Conservation (phyloP, 2,329 filamentous ascomycete genomes). For the Trichoderma koningii region DNA sequence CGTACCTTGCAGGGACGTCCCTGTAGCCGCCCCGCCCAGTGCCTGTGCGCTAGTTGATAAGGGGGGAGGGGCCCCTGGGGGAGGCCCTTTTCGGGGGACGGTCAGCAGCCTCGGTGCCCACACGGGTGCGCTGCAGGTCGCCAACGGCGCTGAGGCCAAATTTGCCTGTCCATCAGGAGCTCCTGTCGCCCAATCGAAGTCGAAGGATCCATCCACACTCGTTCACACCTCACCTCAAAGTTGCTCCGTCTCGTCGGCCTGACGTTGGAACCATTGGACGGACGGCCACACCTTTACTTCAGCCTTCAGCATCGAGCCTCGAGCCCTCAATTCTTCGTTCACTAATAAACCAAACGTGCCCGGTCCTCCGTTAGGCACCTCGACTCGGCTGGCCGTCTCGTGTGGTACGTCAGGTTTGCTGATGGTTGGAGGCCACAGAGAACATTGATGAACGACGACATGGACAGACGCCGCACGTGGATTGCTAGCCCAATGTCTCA, state of each 20-base stretch:
- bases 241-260: slow-evolving; percentile 2
- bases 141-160: slow-evolving; percentile 24
- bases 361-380: slow-evolving; percentile 10
- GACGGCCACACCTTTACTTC: neutral
- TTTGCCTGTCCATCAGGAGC: neutral
- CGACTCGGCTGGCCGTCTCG: slow-evolving; percentile 3
- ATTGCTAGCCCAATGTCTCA: neutral
- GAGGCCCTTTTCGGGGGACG: slow-evolving; percentile 18
- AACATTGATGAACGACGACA: neutral
- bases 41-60: slow-evolving; percentile 15
- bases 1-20: slow-evolving; percentile 23
- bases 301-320: slow-evolving; percentile 14
- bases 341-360: neutral
- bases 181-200: neutral
- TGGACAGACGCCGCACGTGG: slow-evolving; percentile 9
- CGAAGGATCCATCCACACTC: slow-evolving; percentile 7
- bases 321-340: neutral
- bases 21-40: neutral
- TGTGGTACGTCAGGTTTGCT: neutral
- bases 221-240: neutral
- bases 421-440: slow-evolving; percentile 4
- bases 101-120: slow-evolving; percentile 14
- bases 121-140: slow-evolving; percentile 6
- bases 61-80: slow-evolving; percentile 9
- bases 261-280: slow-evolving; percentile 12